Conservation (phyloP, 768 basidiomycete genomes). For the Suillus decipiens region DNA sequence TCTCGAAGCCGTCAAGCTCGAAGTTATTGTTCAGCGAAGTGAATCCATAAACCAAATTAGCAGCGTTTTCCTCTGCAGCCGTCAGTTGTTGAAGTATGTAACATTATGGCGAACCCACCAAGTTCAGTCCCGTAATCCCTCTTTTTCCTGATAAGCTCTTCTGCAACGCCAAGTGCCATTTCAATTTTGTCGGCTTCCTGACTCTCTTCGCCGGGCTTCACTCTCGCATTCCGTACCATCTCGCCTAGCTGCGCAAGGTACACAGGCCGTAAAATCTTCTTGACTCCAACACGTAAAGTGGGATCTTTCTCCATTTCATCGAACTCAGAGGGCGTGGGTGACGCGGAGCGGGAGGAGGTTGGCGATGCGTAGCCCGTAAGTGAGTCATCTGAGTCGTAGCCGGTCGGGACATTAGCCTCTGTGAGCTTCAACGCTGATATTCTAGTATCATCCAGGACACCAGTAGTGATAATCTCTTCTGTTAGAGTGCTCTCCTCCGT, state of each 20-base stretch:
- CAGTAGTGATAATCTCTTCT: slow-evolving; percentile 11
- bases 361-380: slow-evolving; percentile 74
- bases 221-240: slow-evolving; percentile 64
- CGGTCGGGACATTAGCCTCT: slow-evolving; percentile 13
- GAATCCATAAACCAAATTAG: slow-evolving; percentile 73
- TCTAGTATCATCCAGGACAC: slow-evolving; percentile 6
- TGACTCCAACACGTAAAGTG: slow-evolving; percentile 65
- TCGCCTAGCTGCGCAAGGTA: slow-evolving; percentile 86
- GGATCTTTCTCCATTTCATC: slow-evolving; percentile 87
- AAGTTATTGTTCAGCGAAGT: slow-evolving; percentile 81
- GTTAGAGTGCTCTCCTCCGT: slow-evolving; percentile 15
- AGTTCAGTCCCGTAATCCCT: slow-evolving; percentile 85
- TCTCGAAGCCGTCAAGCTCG: slow-evolving; percentile 78
- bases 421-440: slow-evolving; percentile 10
- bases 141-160: slow-evolving; percentile 84
- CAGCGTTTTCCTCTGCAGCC: slow-evolving; percentile 83
- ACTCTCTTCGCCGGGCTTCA: slow-evolving; percentile 53
- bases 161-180: slow-evolving; percentile 77
- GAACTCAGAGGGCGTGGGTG: slow-evolving; percentile 80
- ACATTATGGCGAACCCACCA: slow-evolving; percentile 42
- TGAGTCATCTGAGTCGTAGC: slow-evolving; percentile 82
- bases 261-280: slow-evolving; percentile 79
- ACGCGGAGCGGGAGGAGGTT: slow-evolving; percentile 67
- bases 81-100: slow-evolving; percentile 7
- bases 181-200: slow-evolving; percentile 77